Conservation (phyloP, 2,329 filamentous ascomycete genomes). For the Scopulariopsis brevicaulis region DNA sequence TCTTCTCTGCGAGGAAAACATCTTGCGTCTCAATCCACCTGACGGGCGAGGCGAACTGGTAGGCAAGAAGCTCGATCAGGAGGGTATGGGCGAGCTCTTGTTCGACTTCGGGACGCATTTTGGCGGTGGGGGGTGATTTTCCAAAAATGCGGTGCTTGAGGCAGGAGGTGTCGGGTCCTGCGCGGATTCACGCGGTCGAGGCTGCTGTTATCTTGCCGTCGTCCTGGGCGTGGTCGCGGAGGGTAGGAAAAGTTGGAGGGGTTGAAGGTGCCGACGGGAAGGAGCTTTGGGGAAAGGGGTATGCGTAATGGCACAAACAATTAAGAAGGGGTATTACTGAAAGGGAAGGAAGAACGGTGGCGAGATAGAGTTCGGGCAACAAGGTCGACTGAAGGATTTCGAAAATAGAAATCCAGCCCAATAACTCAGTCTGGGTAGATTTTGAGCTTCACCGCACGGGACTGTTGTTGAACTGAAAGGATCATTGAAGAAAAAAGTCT, state of each 20-base stretch:
- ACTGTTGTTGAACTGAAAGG: constrained; percentile 4
- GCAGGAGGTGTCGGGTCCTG: not conserved
- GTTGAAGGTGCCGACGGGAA: not conserved
- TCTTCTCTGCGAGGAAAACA: constrained; percentile 95
- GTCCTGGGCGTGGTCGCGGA: not conserved
- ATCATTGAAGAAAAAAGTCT: constrained; percentile 3
- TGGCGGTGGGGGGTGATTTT: constrained; percentile 21
- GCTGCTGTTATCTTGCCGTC: not conserved
- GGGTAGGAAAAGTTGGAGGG: not conserved
- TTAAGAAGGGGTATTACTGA: constrained; percentile 1
- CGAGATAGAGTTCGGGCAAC: not conserved
- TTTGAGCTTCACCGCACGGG: not conserved
- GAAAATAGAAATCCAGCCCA: not conserved
- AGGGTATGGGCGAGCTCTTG: constrained; percentile 98
- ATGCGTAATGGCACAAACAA: not conserved
- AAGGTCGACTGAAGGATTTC: not conserved
- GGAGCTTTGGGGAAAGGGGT: not conserved
- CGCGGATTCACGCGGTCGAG: not conserved
- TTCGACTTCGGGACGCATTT: constrained; percentile 96
- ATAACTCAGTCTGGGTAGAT: not conserved
- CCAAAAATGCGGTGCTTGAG: not conserved
- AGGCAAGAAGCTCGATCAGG: constrained; percentile 96
- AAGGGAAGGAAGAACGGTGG: constrained; percentile 2
- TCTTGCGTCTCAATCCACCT: constrained; percentile 99
- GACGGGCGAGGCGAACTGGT: constrained; percentile 97